These are phyloP conservation scores for Arthrobotrys sinensis DNA, from an alignment of 2,329 filamentous ascomycete species.

Conservation along the genomic window DNA sequence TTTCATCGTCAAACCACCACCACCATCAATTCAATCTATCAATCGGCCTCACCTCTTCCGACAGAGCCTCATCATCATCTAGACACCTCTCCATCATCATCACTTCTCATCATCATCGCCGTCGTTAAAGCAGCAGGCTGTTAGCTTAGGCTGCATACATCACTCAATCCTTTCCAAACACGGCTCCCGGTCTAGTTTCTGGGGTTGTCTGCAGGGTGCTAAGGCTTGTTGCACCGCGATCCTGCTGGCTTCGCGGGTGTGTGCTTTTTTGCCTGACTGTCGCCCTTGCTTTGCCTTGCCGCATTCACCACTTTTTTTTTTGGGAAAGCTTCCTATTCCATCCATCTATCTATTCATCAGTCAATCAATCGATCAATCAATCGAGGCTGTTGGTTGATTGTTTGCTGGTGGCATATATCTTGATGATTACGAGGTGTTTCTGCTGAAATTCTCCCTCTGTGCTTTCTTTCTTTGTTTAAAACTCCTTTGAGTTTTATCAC, in stretches of 20 bases:
- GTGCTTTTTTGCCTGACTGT: too few relatives aligned
- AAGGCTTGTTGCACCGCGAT: background rate
- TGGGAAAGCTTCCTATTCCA: background rate
- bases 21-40: background rate
- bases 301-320: background rate
- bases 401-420: background rate
- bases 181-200: too few relatives aligned
- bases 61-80: background rate
- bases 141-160: background rate
- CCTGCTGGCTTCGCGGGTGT: background rate
- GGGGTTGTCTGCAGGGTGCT: background rate
- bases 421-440: background rate
- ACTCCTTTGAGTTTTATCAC: constrained; percentile 32
- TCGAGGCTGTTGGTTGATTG: background rate
- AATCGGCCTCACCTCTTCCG: background rate
- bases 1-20: background rate
- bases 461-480: constrained; percentile 11
- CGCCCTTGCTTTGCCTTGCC: background rate
- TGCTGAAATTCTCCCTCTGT: background rate
- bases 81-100: background rate
- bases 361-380: constrained; percentile 1
- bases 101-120: background rate
- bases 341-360: background rate
- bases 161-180: background rate
- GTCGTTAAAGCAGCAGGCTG: background rate